These are phyloP conservation scores for Plasmodium gallinaceum DNA, from an alignment of 169 alveolate species.

Conservation along the genomic window DNA sequence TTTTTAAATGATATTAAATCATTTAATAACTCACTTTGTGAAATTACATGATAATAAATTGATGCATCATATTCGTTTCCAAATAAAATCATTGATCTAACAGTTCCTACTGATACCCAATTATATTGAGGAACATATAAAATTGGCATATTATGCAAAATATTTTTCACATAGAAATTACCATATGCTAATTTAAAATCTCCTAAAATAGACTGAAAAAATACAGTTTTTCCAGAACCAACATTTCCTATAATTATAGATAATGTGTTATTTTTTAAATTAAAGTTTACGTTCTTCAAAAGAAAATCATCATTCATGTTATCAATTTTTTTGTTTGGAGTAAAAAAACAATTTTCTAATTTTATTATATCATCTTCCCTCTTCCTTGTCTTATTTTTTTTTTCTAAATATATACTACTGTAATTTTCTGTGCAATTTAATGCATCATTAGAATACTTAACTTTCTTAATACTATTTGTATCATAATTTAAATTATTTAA, in stretches of 20 bases:
- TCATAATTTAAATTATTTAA: background rate
- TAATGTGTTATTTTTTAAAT: constrained; percentile 35
- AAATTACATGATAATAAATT: constrained; percentile 76
- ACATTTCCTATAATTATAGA: constrained; percentile 89
- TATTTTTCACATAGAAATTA: constrained; percentile 32
- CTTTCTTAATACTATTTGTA: background rate
- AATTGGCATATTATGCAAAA: constrained; percentile 78
- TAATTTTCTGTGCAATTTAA: background rate
- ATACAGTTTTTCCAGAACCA: constrained; percentile 92
- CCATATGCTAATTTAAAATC: constrained; percentile 27
- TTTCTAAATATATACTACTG: background rate
- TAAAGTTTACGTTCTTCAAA: constrained; percentile 40
- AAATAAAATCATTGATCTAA: constrained; percentile 85
- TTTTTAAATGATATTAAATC: constrained; percentile 85
- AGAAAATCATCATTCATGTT: background rate
- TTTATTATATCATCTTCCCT: background rate
- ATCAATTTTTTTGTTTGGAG: background rate
- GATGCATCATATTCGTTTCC: constrained; percentile 79
- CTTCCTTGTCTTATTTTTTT: background rate
- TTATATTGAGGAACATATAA: constrained; percentile 87
- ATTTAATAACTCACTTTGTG: constrained; percentile 79
- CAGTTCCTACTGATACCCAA: constrained; percentile 88
- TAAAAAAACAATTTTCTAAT: background rate
- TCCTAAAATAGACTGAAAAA: constrained; percentile 87
- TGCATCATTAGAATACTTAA: background rate